phyloP scores from a whole-genome alignment of 768 basidiomycete species.

The Serpula lacrymans region DNA sequence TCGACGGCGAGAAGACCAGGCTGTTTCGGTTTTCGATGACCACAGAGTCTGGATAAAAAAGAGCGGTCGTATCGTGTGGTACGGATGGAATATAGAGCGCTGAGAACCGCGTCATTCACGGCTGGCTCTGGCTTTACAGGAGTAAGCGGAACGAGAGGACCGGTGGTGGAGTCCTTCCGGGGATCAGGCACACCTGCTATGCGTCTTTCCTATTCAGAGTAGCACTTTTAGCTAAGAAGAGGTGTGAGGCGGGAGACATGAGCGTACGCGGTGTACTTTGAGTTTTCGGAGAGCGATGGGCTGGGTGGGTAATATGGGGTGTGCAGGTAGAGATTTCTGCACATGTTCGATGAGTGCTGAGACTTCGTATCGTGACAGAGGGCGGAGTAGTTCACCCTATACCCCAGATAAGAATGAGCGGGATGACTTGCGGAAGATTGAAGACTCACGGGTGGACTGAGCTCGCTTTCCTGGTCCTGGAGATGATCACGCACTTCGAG shows the following conservation, averaged over 20 bases:
- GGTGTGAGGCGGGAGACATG: background rate
- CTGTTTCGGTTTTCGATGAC: constrained; percentile 24
- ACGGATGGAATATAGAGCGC: constrained; percentile 51
- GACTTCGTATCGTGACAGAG: constrained; percentile 41
- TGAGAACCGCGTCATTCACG: constrained; percentile 34
- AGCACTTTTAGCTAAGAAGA: background rate
- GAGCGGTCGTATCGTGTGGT: constrained; percentile 66
- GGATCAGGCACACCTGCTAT: constrained; percentile 11
- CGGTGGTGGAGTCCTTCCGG: constrained; percentile 4
- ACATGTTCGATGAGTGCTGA: constrained; percentile 29
- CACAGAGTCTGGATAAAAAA: constrained; percentile 63
- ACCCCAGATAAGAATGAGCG: constrained; percentile 1
- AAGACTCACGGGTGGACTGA: constrained; percentile 18
- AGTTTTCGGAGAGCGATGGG: constrained; percentile 41
- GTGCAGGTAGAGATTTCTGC: constrained; percentile 10
- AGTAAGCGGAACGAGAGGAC: constrained; percentile 27
- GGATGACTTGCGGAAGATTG: constrained; percentile 8
- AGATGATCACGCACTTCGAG: constrained; percentile 25
- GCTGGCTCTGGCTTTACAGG: constrained; percentile 29
- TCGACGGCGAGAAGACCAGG: constrained; percentile 53
- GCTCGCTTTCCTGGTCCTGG: constrained; percentile 16
- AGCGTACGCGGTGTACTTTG: constrained; percentile 36
- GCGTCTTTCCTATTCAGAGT: constrained; percentile 20
- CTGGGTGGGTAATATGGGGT: constrained; percentile 23
- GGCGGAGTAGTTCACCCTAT: constrained; percentile 35